These are phyloP conservation scores for Copromyces sp. DNA, from an alignment of 495 filamentous ascomycete genomes.

Conservation along the genomic window DNA sequence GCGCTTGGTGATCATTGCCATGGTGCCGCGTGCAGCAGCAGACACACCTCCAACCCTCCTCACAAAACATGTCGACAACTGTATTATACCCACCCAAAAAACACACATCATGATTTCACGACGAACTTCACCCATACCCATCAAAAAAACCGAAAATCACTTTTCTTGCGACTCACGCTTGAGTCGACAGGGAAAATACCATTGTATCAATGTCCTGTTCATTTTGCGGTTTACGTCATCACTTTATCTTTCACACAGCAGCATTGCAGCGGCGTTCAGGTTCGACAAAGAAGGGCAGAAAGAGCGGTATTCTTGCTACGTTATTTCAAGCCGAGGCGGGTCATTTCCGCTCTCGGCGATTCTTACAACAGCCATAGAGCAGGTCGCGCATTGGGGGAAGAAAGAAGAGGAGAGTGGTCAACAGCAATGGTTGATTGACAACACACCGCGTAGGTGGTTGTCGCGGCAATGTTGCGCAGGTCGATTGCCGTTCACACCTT, in stretches of 20 bases:
- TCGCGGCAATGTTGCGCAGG: neutral
- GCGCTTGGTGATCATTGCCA: neutral
- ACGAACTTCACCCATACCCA: constrained; percentile 21
- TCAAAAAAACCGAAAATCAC: constrained; percentile 13
- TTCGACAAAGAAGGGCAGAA: constrained; percentile 21
- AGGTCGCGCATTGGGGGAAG: neutral
- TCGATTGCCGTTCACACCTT: neutral
- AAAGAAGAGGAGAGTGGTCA: neutral
- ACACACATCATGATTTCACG: constrained; percentile 40
- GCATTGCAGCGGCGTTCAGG: constrained; percentile 50
- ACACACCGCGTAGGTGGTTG: neutral
- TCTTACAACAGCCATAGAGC: neutral
- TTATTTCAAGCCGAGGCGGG: neutral
- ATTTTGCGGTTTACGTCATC: neutral
- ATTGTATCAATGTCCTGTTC: constrained; percentile 30
- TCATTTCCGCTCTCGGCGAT: neutral
- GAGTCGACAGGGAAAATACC: neutral
- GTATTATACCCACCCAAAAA: constrained; percentile 42
- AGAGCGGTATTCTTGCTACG: neutral
- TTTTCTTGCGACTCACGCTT: neutral
- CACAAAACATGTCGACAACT: constrained; percentile 10
- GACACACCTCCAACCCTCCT: constrained; percentile 10
- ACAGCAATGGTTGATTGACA: neutral
- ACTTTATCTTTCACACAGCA: constrained; percentile 12
- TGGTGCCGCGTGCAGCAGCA: constrained; percentile 3